A percentile compares a stretch with the other conserved stretches of the same genome.
phyloP scores from a whole-genome alignment of 306 rosid genomes.

The Corylus heterophylla region DNA sequence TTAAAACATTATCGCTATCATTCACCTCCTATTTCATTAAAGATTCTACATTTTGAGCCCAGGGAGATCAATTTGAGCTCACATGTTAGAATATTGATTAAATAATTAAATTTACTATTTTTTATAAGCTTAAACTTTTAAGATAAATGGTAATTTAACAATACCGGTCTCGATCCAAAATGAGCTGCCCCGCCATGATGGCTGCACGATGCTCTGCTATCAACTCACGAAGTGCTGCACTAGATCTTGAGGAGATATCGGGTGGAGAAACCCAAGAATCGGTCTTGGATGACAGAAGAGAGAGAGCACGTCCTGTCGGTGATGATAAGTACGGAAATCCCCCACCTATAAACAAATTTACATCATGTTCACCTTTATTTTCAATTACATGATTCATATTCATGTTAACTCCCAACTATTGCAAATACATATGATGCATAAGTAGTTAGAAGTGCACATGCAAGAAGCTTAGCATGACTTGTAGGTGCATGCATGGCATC shows the following conservation, averaged over 20 bases:
- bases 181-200: constrained; percentile 54
- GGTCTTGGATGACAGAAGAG: constrained; percentile 92
- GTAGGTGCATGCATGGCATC: too few relatives aligned
- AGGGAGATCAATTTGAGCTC: too few relatives aligned
- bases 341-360: constrained; percentile 27
- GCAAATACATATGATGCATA: background rate
- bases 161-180: constrained; percentile 54
- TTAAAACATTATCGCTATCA: too few relatives aligned
- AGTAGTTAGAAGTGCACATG: background rate
- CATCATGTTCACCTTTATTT: background rate
- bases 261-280: constrained; percentile 57
- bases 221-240: constrained; percentile 82
- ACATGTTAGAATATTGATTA: too few relatives aligned
- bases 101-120: too few relatives aligned
- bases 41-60: too few relatives aligned
- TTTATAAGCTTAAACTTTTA: too few relatives aligned
- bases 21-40: too few relatives aligned
- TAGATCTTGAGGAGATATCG: constrained; percentile 77
- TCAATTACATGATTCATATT: background rate
- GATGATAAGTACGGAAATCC: constrained; percentile 34
- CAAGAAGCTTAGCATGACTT: background rate
- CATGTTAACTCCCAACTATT: background rate
- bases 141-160: too few relatives aligned
- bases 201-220: constrained; percentile 88
- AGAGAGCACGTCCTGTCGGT: constrained; percentile 82